Conservation (phyloP, 352 stramenopile species). For the Phytophthora melonis region DNA sequence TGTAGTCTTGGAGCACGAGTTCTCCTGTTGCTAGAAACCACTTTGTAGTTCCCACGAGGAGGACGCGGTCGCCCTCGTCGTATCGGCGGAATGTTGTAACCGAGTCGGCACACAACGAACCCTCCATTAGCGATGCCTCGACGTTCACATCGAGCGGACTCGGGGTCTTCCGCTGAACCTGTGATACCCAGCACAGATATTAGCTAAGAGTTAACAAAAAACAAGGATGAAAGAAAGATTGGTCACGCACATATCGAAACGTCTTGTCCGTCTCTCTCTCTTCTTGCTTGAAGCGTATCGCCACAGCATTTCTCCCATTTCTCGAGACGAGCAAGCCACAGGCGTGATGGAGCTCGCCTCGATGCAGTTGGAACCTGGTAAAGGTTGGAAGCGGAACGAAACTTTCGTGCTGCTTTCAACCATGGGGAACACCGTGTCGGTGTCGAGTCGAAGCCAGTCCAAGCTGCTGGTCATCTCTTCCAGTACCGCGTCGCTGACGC, state of each 20-base stretch:
- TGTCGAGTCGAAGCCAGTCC: conserved; percentile 18
- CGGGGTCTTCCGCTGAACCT: conserved; percentile 5
- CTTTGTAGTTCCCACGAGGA: conserved; percentile 26
- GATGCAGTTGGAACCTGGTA: conserved; percentile 1
- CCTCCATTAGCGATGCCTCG: conserved; percentile 14
- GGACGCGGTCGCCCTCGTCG: conserved; percentile 22
- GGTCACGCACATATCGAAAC: conserved; percentile 21
- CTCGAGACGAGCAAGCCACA: conserved; percentile 7
- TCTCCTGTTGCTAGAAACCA: conserved; percentile 30
- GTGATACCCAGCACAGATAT: too few relatives aligned
- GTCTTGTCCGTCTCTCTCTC: conserved; percentile 14
- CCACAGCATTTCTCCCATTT: conserved; percentile 28
- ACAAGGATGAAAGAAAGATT: not conserved
- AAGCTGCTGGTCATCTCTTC: conserved; percentile 11
- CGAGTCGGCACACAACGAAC: not conserved
- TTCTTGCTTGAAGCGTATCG: conserved; percentile 5
- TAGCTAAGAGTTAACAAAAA: not conserved
- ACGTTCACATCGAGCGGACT: conserved; percentile 29
- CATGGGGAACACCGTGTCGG: conserved; percentile 4
- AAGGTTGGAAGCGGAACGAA: conserved; percentile 5
- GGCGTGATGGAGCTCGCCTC: conserved; percentile 27
- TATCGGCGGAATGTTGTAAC: conserved; percentile 26
- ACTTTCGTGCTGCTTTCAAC: conserved; percentile 2
- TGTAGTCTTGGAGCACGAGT: conserved; percentile 30
- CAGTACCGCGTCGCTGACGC: conserved; percentile 12